A percentile compares a stretch with the other conserved stretches of the same genome.
Evolutionary conservation across 208 protist genomes (phyloP).

Genomic region (Wallacemonas sp.): DNA sequence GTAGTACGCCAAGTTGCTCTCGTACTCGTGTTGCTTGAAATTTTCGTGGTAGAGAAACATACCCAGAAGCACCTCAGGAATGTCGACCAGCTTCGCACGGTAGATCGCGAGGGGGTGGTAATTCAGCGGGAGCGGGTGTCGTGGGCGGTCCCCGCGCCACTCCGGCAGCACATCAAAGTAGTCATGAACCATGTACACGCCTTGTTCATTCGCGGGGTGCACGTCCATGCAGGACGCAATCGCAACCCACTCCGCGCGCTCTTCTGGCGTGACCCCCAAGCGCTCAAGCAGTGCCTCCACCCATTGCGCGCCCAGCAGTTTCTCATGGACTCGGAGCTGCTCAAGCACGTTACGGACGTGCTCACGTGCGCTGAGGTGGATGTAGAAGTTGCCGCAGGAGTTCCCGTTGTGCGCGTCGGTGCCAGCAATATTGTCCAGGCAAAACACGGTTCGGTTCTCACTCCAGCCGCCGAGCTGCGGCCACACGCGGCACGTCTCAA

Average conservation of each 20-base stretch:
- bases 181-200: slow-evolving; percentile 88
- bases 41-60: slow-evolving; percentile 79
- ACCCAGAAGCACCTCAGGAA: slow-evolving; percentile 86
- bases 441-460: slow-evolving; percentile 70
- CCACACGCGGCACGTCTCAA: slow-evolving; percentile 89
- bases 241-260: slow-evolving; percentile 56
- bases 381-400: slow-evolving; percentile 86
- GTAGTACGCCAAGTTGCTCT: slow-evolving; percentile 81
- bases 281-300: slow-evolving; percentile 46
- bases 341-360: slow-evolving; percentile 64
- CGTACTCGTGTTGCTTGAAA: slow-evolving; percentile 78
- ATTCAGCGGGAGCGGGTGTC: slow-evolving; percentile 86
- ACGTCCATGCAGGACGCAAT: slow-evolving; percentile 61
- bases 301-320: slow-evolving; percentile 43
- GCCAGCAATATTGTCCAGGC: slow-evolving; percentile 83
- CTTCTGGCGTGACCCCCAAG: slow-evolving; percentile 65
- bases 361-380: slow-evolving; percentile 83
- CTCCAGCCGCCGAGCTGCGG: slow-evolving; percentile 83
- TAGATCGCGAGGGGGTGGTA: slow-evolving; percentile 91
- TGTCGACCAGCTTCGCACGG: slow-evolving; percentile 81
- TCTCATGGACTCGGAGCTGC: slow-evolving; percentile 47
- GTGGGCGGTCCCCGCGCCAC: slow-evolving; percentile 61
- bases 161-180: slow-evolving; percentile 78
- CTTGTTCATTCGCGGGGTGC: slow-evolving; percentile 56
- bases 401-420: slow-evolving; percentile 84